These are phyloP conservation scores for Debaryomycetaceae sp. DNA, from an alignment of 1,139 yeast species.

Conservation along the genomic window DNA sequence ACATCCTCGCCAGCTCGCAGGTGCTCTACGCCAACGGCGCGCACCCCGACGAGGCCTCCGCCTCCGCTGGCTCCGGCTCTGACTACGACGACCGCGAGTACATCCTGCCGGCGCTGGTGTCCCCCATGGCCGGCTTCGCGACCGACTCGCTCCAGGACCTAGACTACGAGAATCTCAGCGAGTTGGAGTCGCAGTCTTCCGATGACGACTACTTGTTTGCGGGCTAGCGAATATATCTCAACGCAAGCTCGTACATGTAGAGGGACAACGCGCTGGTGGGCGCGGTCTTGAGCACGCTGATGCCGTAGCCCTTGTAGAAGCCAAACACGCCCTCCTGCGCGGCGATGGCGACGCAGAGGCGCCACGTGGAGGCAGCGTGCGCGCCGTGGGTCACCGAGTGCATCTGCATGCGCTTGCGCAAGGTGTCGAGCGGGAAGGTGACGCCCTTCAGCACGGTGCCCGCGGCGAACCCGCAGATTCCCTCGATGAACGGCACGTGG, in stretches of 20 bases:
- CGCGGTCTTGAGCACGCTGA: slow-evolving; percentile 70
- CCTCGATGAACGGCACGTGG: slow-evolving; percentile 48
- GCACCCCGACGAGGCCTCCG: slow-evolving; percentile 9
- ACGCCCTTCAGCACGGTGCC: slow-evolving; percentile 70
- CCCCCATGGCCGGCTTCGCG: slow-evolving; percentile 10
- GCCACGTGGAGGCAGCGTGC: slow-evolving; percentile 14
- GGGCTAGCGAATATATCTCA: slow-evolving; percentile 10
- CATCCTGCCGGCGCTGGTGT: slow-evolving; percentile 12
- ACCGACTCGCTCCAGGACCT: slow-evolving; percentile 13
- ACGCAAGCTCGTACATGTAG: slow-evolving; percentile 57
- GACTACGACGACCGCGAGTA: slow-evolving; percentile 29
- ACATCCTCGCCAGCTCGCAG: slow-evolving; percentile 35
- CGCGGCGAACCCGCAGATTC: slow-evolving; percentile 69
- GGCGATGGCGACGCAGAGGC: slow-evolving; percentile 31
- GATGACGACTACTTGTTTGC: slow-evolving; percentile 34
- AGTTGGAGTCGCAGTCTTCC: slow-evolving; percentile 4
- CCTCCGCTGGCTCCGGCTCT: slow-evolving; percentile 5
- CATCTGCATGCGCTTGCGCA: slow-evolving; percentile 77
- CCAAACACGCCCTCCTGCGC: slow-evolving; percentile 59
- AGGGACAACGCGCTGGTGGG: slow-evolving; percentile 81
- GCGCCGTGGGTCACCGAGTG: slow-evolving; percentile 22
- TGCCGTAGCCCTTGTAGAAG: slow-evolving; percentile 67
- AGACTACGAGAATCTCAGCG: slow-evolving; percentile 16
- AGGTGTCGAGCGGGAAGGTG: slow-evolving; percentile 82
- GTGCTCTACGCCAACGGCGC: slow-evolving; percentile 30